Base-by-base conservation (phyloP, 345 rosid genomes). In the Excoecaria agallocha region DNA sequence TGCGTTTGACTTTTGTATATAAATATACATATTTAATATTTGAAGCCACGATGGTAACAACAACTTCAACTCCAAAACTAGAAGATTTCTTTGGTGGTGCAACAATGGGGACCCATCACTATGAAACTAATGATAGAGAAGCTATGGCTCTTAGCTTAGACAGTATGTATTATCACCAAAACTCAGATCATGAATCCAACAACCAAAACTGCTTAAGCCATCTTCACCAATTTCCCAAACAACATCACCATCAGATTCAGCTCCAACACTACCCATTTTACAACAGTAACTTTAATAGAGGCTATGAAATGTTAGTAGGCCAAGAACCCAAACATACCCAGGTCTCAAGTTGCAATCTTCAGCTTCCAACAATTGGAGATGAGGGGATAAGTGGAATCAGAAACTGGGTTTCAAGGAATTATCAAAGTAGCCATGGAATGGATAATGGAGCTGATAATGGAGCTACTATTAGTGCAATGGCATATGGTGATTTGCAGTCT, bases 1-100 rank as follows among this genome's bases (percentile, higher is more conserved):
- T 81, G 74, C 69, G 52, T 79, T 82, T 81, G 70, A 81, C 76
- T 76, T 78, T 58, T 59, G 1, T 17, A 55, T 11, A 19, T 19
- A n/a, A 50, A 4, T 50, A 52, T 4, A 1, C 20, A 55, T 55
- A 20, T 7, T 17, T 37, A 63, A 38, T 62, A 59, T 66, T 75
- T 78, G 85, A 74, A 89, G 87, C 86, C 64, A 57, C 82, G 71
- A 82, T 83, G 83, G 85, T 57, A 37, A 79, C 30, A 30, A 30
- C 84, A 78, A 81, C 74, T 74, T 74, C 92, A 84, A 80, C 93
- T 54, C 97, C 98, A 73, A 91, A 90, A 76, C 88, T 89, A 81
- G 98, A 93, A 79, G 94, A 93, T 84, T 91, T 93, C 84, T 91
- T 93, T 82, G 94, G 89, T 12, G 85, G 84, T 75, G 81, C 90